Conservation (phyloP, 331 rosid genomes). For the Quercus phellos region DNA sequence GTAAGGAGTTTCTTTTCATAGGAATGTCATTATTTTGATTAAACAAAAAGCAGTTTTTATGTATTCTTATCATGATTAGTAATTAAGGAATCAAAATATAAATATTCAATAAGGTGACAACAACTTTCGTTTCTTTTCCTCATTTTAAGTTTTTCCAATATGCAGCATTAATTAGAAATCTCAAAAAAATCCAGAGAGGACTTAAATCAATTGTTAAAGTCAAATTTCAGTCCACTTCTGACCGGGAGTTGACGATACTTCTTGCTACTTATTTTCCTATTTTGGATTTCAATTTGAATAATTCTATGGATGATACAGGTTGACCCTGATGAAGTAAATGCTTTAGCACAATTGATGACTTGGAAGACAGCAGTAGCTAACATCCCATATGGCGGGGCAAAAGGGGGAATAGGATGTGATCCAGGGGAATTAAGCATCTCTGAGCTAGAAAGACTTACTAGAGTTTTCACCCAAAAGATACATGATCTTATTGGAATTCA, state of each 20-base stretch:
- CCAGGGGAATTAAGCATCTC: constrained; percentile 62
- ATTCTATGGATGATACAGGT: constrained; percentile 39
- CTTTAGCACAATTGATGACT: constrained; percentile 90
- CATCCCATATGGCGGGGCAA: constrained; percentile 93
- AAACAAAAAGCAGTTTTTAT: not conserved
- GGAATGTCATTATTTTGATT: not conserved
- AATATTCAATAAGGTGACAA: no score
- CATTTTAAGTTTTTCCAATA: no score
- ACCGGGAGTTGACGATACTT: not conserved
- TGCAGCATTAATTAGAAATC: no score
- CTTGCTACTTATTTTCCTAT: not conserved
- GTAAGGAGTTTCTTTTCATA: not conserved
- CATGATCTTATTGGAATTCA: constrained; percentile 86
- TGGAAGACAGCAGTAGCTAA: constrained; percentile 96
- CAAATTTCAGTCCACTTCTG: not conserved
- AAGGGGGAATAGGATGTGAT: constrained; percentile 86
- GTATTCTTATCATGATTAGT: no score
- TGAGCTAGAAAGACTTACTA: constrained; percentile 78
- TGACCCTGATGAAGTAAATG: constrained; percentile 92
- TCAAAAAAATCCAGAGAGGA: no score
- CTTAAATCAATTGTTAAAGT: no score
- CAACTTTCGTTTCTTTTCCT: no score
- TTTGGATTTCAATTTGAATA: not conserved
- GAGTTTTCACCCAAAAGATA: constrained; percentile 91
- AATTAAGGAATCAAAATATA: no score